Base-by-base conservation (phyloP, 768 basidiomycete species). In the Leccinum subgranulosum region DNA sequence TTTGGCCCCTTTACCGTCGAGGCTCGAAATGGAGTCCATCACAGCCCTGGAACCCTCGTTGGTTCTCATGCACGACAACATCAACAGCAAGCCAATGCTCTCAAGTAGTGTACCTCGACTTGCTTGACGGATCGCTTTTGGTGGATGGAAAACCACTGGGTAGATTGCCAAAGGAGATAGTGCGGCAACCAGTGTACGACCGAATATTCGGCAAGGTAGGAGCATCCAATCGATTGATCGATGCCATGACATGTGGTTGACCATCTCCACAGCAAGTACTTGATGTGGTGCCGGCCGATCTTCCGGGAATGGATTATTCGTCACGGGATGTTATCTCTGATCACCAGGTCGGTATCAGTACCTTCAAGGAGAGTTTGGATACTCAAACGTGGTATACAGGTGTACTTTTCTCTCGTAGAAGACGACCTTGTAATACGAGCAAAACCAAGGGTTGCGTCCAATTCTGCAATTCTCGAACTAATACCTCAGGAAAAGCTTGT, bases 61-160 rank as follows among this genome's bases (percentile, higher is more conserved):
- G 69, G 69, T 15, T 72, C 5, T 48, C 53, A 1, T 56, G 65
- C 17, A 36, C 17, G 0, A 72, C 70, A 0, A 53, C 61, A 1
- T 1, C 21, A 1, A 54, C 59, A 1, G 11, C 6, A 11, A 19
- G 10, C 9, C 60, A 62, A 28, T 33, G 21, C 8, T 62, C 71
- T 1, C 71, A 71, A 29, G 31, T 10, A 6, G 64, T 73, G 3
- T 49, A 64, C 17, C 39, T 65, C 6, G 63, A 73, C 31, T 9
- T 71, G 5, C 49, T 71, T 1, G 60, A 64, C 8, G 72, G 70
- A 3, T 51, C 58, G 1, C 62, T 72, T 19, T 45, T 68, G 12
- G 59, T 68, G 2, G 53, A 73, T 4, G 72, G 65, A 2, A 65
- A 61, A 19, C 58, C 65, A 0, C n/a, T 73, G 52, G 67, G 66